Conservation (phyloP, 208 protist species). For the Crithidia bombi region DNA sequence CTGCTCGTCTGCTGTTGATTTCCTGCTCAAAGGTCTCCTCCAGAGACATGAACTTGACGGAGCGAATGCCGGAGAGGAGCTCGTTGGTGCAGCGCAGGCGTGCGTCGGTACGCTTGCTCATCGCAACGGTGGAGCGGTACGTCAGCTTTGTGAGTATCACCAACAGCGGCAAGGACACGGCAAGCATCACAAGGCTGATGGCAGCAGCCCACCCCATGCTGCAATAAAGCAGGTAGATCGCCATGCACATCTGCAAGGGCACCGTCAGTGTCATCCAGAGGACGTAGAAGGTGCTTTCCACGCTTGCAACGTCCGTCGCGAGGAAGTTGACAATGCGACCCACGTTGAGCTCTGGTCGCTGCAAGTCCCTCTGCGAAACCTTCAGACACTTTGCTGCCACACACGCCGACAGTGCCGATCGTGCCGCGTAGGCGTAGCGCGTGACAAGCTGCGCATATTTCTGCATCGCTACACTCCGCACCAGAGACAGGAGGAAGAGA, state of each 20-base stretch:
- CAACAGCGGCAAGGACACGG: constrained; percentile 76
- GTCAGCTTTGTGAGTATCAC: constrained; percentile 48
- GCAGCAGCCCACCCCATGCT: constrained; percentile 70
- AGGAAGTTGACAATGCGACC: constrained; percentile 84
- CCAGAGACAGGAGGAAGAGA: constrained; percentile 16
- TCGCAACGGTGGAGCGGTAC: constrained; percentile 19
- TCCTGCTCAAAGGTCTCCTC: constrained; percentile 65
- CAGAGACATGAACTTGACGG: constrained; percentile 94
- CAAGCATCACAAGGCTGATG: constrained; percentile 67
- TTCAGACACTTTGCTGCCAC: constrained; percentile 84
- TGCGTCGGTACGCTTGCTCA: constrained; percentile 69
- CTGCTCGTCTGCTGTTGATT: constrained; percentile 43
- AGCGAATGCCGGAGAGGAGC: constrained; percentile 89
- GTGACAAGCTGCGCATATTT: constrained; percentile 3
- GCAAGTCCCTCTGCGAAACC: constrained; percentile 39
- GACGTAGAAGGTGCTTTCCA: constrained; percentile 3
- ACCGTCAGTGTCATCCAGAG: constrained; percentile 40
- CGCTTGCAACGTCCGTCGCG: constrained; percentile 2
- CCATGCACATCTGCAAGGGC: constrained; percentile 49
- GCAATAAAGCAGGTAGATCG: constrained; percentile 61
- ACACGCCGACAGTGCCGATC: constrained; percentile 15
- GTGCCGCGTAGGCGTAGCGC: constrained; percentile 1
- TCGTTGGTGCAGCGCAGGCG: constrained; percentile 92
- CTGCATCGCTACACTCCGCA: not conserved
- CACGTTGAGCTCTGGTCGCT: constrained; percentile 72